Evolutionary conservation across 2,329 filamentous ascomycete species (phyloP).

Genomic region (Macrophomina pseudophaseolina): DNA sequence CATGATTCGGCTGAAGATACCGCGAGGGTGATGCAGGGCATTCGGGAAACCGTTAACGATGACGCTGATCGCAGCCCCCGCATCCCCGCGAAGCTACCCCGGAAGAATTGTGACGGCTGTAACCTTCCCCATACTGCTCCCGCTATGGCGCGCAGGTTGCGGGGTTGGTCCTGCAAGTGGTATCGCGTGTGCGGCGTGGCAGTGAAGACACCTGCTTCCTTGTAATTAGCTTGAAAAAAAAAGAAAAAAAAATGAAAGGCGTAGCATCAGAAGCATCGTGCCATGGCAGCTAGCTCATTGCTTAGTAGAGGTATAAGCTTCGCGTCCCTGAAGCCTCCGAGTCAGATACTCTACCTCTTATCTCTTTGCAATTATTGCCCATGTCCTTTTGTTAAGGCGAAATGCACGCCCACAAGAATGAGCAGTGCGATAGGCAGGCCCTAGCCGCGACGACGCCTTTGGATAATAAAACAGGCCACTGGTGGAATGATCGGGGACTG

Average conservation of each 20-base stretch:
- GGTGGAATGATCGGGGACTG: constrained; percentile 19
- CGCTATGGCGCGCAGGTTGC: constrained; percentile 5
- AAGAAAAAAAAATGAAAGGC: neutral
- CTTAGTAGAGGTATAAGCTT: constrained; percentile 15
- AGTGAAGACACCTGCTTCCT: neutral
- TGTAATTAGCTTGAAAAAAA: neutral
- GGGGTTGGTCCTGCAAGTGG: neutral
- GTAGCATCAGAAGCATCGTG: neutral
- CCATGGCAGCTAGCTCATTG: neutral
- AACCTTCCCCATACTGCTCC: constrained; percentile 9
- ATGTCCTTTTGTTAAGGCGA: neutral
- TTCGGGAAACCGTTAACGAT: neutral
- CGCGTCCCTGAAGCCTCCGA: neutral
- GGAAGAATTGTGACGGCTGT: constrained; percentile 4
- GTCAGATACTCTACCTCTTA: neutral
- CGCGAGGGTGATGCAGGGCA: constrained; percentile 7
- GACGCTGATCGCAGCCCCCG: constrained; percentile 17
- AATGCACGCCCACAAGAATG: constrained; percentile 12
- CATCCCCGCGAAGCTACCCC: constrained; percentile 12
- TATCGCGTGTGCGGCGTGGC: constrained; percentile 6
- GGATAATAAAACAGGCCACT: constrained; percentile 19
- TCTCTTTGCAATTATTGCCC: no score
- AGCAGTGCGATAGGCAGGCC: constrained; percentile 7
- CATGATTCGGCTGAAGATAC: neutral
- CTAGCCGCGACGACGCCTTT: constrained; percentile 18